Percentiles rank a stretch among this genome's conserved stretches.
Evolutionary conservation across 1,284 basidiomycete genomes (phyloP).

Genomic region (Amylostereum areolatum): DNA sequence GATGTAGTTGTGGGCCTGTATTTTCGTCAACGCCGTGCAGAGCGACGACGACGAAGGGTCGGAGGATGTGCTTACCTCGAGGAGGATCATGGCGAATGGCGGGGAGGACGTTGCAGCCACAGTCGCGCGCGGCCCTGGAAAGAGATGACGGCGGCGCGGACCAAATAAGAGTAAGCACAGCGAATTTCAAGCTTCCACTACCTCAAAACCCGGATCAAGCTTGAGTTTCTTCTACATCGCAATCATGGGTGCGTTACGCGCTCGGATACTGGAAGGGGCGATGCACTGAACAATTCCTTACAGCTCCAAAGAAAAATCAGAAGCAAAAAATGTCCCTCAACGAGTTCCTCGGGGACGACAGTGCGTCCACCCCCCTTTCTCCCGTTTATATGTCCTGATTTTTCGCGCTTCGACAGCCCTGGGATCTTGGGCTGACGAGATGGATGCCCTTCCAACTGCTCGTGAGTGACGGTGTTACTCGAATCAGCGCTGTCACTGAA

Average conservation of each 20-base stretch:
- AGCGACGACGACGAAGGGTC: not conserved
- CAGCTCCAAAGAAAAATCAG: conserved; percentile 76
- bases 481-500: conserved; percentile 5
- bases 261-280: not conserved
- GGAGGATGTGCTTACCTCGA: conserved; percentile 47
- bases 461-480: conserved; percentile 51
- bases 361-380: conserved; percentile 38
- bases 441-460: conserved; percentile 84
- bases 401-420: conserved; percentile 41
- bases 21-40: not conserved
- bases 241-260: not conserved
- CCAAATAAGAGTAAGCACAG: conserved; percentile 17
- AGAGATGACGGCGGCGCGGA: not conserved
- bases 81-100: conserved; percentile 52
- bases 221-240: not conserved
- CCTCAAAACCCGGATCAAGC: conserved; percentile 3
- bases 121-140: not conserved
- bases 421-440: conserved; percentile 96
- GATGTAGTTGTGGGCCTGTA: conserved; percentile 84
- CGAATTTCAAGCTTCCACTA: conserved; percentile 12
- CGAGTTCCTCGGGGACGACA: conserved; percentile 81
- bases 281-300: conserved; percentile 8
- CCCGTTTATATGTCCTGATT: conserved; percentile 7
- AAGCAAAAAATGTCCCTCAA: conserved; percentile 82
- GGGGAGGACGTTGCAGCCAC: not conserved